Base-by-base conservation (phyloP, 305 asterid species). In the Plantago lanceolata region DNA sequence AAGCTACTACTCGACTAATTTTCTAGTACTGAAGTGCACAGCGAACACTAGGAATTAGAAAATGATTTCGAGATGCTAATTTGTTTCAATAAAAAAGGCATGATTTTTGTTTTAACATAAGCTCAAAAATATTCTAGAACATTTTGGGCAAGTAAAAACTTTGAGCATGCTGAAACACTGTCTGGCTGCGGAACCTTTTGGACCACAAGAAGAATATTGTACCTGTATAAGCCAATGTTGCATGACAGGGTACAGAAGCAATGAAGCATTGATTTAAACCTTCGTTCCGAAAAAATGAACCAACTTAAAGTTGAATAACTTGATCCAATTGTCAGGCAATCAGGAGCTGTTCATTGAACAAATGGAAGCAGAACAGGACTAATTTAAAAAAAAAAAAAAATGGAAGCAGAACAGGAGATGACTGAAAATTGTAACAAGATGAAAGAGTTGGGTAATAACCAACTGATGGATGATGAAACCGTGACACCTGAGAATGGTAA, bases 161-260 rank as follows among this genome's bases (percentile, higher is more conserved):
- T 0, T 9, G 45, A 40, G 11, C 45, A 40, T 40, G 45, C 45
- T 40, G 19, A 8, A 18, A 18, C 2, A 50, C 7, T 19, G 0
- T 48, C 6, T 48, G 15, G 20, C 53, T 16, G 53, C 29, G 15
- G 13, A 8, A 8, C 17, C 35, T 28, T 18, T 43, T 61, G 63
- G 56, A 60, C 65, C 14, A 5, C 16, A 8, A 12, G 17, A 64
- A 68, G 72, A 69, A 69, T 74, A 61, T 73, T 59, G 59, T 63
- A 53, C 37, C 55, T 13, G 28, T 59, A 40, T 8, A 24, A 20
- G 61, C 21, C 53, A 18, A 40, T 8, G 16, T 40, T 11, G 45
- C 33, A 19, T 12, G 54, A 43, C 21, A 12, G 6, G 28, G 12
- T 58, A 31, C n/a, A 45, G 15, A 57, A 66, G n/a, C n/a, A n/a